phyloP scores from a whole-genome alignment of 1,284 basidiomycete genomes.

The Trichosporon ovoides region DNA sequence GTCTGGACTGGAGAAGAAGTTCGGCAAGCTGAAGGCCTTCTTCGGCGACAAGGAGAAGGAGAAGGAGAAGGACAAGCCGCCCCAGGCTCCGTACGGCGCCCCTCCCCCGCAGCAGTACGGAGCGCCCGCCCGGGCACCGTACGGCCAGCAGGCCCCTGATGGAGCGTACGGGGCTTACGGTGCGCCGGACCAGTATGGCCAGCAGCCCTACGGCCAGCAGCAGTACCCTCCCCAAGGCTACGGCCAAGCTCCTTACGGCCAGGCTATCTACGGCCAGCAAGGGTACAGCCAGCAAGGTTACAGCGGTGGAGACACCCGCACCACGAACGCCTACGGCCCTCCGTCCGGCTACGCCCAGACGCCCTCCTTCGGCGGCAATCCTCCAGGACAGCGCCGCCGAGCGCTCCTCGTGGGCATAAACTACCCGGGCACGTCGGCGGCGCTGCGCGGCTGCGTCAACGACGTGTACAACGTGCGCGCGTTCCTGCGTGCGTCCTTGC shows the following conservation, averaged over 20 bases:
- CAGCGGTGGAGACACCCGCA: too few relatives aligned
- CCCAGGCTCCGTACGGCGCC: not conserved
- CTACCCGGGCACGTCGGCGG: constrained; percentile 61
- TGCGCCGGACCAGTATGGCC: not conserved
- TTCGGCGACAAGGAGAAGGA: not conserved
- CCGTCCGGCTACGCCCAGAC: not conserved
- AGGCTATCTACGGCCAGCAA: not conserved
- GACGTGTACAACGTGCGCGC: constrained; percentile 70
- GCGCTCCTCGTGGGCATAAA: constrained; percentile 54
- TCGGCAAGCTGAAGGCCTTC: not conserved
- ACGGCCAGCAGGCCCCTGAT: too few relatives aligned
- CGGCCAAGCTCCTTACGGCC: too few relatives aligned
- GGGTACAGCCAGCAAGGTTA: not conserved
- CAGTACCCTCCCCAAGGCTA: not conserved
- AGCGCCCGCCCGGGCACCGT: too few relatives aligned
- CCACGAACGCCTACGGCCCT: not conserved
- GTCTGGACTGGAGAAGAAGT: not conserved
- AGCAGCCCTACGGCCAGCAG: not conserved
- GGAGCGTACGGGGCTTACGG: too few relatives aligned
- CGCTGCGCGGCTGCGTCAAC: constrained; percentile 78
- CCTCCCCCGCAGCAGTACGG: not conserved
- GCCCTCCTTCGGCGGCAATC: not conserved
- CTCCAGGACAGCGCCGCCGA: constrained; percentile 3
- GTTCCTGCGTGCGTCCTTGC: constrained; percentile 54
- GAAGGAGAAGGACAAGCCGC: not conserved